A percentile compares a stretch with the other conserved stretches of the same genome.
phyloP scores from a whole-genome alignment of 2,329 filamentous ascomycete genomes.

The Fusarium veterinarium region DNA sequence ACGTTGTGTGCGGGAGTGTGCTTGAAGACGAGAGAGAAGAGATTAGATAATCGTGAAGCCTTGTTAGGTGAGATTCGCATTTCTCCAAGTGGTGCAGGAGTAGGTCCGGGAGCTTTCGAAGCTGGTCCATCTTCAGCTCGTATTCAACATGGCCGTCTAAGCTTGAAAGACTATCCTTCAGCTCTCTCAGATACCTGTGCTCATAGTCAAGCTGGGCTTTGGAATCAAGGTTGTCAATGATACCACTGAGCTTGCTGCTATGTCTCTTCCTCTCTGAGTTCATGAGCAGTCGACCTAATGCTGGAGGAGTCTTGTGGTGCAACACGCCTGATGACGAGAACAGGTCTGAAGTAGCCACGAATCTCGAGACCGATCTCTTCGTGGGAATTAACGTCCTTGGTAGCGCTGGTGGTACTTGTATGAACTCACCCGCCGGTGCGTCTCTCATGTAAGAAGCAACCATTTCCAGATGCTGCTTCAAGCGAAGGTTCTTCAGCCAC shows the following conservation, averaged over 20 bases:
- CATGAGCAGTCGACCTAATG: not conserved
- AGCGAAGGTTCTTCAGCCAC: slow-evolving; percentile 29
- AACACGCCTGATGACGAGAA: not conserved
- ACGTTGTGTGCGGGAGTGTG: fast-evolving
- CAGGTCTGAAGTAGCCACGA: slow-evolving; percentile 15
- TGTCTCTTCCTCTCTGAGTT: not conserved
- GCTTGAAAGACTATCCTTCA: slow-evolving; percentile 21
- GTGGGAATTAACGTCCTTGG: not conserved
- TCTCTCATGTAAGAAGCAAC: not conserved
- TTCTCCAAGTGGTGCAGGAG: slow-evolving; percentile 3
- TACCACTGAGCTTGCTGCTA: not conserved
- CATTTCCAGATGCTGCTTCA: slow-evolving; percentile 8
- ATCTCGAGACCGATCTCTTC: not conserved
- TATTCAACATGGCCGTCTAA: not conserved
- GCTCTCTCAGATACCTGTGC: slow-evolving; percentile 16
- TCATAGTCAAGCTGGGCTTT: slow-evolving; percentile 22
- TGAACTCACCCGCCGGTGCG: not conserved
- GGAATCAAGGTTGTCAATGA: slow-evolving; percentile 16
- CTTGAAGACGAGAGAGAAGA: not conserved
- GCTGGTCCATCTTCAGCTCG: not conserved
- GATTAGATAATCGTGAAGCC: not conserved
- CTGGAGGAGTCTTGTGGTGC: fast-evolving
- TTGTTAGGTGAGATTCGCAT: not conserved
- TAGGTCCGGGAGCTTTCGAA: not conserved
- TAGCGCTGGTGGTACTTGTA: not conserved